These are phyloP conservation scores for Saccharomyces mikatae DNA, from an alignment of 805 yeast genomes.

Conservation along the genomic window DNA sequence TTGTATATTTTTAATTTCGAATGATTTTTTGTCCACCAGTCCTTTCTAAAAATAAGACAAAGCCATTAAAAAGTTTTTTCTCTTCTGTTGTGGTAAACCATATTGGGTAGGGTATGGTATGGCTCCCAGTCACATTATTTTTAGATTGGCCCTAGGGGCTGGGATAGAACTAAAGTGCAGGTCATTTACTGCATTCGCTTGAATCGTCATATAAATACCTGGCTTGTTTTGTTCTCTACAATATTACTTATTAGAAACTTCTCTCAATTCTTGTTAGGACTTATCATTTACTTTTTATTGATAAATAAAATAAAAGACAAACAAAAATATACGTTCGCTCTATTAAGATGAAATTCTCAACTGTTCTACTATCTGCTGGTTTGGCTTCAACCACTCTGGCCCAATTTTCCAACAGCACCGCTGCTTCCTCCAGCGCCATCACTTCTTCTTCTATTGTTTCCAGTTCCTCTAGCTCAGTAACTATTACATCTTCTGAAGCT, in stretches of 20 bases:
- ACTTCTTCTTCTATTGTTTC: slow-evolving; percentile 1
- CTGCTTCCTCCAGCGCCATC: not conserved
- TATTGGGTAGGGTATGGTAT: not conserved
- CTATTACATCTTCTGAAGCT: not conserved
- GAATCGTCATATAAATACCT: not conserved
- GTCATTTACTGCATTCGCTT: not conserved
- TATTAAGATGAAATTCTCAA: slow-evolving; percentile 4
- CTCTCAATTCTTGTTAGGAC: no score
- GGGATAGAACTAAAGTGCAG: not conserved
- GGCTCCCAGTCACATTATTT: not conserved
- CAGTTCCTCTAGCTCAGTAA: not conserved
- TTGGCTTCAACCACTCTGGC: slow-evolving; percentile 6
- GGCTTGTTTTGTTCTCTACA: not conserved
- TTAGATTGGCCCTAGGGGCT: not conserved
- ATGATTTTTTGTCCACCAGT: not conserved
- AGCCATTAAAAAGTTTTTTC: not conserved
- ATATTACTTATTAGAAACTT: not conserved
- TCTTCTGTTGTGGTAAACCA: not conserved
- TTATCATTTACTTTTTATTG: no score
- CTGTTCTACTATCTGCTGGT: slow-evolving; percentile 2
- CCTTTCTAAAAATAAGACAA: not conserved
- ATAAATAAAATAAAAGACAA: no score
- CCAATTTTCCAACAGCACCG: slow-evolving; percentile 1
- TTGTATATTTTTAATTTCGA: not conserved
- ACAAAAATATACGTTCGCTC: not conserved